Evolutionary conservation across 768 basidiomycete genomes (phyloP), one percentile per base, ranked within the genome.

Genomic region (Auriscalpium orientale): DNA sequence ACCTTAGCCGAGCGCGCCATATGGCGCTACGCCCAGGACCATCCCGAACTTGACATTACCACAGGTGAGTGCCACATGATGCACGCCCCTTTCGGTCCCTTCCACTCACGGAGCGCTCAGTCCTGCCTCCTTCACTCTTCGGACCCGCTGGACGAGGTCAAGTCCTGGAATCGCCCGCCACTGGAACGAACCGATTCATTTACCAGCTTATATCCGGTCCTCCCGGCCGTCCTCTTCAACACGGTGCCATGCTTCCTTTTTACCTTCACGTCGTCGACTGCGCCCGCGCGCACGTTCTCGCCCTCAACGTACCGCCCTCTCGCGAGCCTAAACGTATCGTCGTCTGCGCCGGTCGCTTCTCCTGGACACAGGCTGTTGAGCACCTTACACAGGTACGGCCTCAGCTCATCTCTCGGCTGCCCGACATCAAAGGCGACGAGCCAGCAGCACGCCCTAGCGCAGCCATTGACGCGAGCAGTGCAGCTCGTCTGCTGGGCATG

Each of bases 381-480:
- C 51, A 44, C 13, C 38, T 53, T 15, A 12, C 8, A 16, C 11
- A 22, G 18, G 51, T 44, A 40, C 38, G 51, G 12, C 51, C 51
- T 1, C 34, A 45, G 40, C 11, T 53, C 20, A 43, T 13, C 21
- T 21, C 8, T n/a, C 21, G 38, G 22, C 51, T 53, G 15, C 51
- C 51, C 34, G 43, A 21, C 37, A 11, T 53, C 34, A 18, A 52
- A 47, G 57, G 51, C 12, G 50, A 18, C 8, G 28, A 28, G 33
- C 8, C 49, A 62, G 33, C 58, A 63, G n/a, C 57, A 51, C 20
- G 48, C 36, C 8, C 40, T 51, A 11, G 54, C 51, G 36, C 33
- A 36, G 28, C 36, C 45, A 3, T 49, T 15, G 53, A 47, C 44
- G 12, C 35, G 12, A 49, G 34, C 20, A 46, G 33, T 35, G 53